Base-by-base conservation (phyloP, 345 rosid species). In the Eucalyptus caleyi region DNA sequence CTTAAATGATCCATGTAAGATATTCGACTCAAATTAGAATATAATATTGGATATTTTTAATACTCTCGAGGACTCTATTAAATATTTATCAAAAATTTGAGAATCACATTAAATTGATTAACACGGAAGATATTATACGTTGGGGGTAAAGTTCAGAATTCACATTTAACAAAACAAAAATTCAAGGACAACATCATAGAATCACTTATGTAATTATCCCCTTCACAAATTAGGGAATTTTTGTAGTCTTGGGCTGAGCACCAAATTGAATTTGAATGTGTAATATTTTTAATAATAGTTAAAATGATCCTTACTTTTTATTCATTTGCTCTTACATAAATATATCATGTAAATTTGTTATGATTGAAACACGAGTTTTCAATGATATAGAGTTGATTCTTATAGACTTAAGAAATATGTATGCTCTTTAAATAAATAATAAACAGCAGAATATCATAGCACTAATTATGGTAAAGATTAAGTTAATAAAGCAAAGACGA, bases 1-100 rank as follows among this genome's bases (percentile, higher is more conserved):
- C 11, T 34, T 72, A 0, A 19, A 72, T 6, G 26, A 19, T 34
- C 59, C 2, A 18, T 4, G 26, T 69, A 24, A 11, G 7, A 34
- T 34, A 69, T 69, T 34, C 26, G 0, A 34, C 24, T 34, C 81
- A 18, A 16, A 34, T 69, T 34, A 18, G 0, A 69, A 67, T 67
- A 16, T 67, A 16, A 32, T 69, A 34, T 34, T 69, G 1, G 1
- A 34, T 8, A 32, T 34, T 69, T 69, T 34, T 27, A 60, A 27
- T 12, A 60, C 16, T 60, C 7, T 60, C 2, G 0, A 2, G 2
- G 24, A 3, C 4, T 32, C 3, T 4, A 72, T 5, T 9, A 0
- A 69, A 72, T 11, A 34, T 34, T 34, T 72, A 34, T 18, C 13
- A 34, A 72, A 72, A 72, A 0, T 72, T 72, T 9, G 11, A 67